phyloP scores from a whole-genome alignment of 2,329 filamentous ascomycete species.

The Sclerotinia glacialis region DNA sequence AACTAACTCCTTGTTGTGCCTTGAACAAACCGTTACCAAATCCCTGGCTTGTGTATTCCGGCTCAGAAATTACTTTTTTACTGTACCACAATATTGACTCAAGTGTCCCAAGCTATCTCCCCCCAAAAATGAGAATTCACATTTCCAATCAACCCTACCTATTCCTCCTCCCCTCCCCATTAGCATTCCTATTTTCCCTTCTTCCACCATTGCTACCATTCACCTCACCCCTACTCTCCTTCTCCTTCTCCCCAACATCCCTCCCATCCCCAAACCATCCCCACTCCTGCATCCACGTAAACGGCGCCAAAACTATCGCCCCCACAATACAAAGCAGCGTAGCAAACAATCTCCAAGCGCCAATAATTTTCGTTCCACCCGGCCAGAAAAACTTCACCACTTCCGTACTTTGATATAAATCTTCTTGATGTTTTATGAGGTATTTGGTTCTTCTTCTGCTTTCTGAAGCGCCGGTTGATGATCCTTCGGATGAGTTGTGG shows the following conservation, averaged over 20 bases:
- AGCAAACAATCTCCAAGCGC: slow-evolving; percentile 50
- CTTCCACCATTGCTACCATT: background rate
- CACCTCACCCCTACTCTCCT: background rate
- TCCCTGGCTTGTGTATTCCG: background rate
- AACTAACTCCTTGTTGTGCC: background rate
- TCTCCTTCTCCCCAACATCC: background rate
- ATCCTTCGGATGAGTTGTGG: background rate
- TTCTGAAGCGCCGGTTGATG: background rate
- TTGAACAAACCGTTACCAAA: background rate
- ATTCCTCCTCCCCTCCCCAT: background rate
- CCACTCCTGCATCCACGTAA: slow-evolving; percentile 50
- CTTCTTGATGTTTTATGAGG: slow-evolving; percentile 73
- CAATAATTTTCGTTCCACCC: slow-evolving; percentile 55
- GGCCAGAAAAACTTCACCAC: slow-evolving; percentile 70
- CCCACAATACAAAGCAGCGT: slow-evolving; percentile 64
- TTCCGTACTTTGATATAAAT: slow-evolving; percentile 76
- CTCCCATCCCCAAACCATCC: slow-evolving; percentile 22
- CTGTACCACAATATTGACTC: too few relatives aligned
- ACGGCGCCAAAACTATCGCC: slow-evolving; percentile 49
- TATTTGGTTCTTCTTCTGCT: slow-evolving; percentile 47
- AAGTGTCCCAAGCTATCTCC: background rate
- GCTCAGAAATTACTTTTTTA: background rate
- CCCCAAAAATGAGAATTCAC: too few relatives aligned
- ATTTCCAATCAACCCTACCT: background rate
- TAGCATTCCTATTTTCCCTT: background rate